Conservation (phyloP, 2,329 filamentous ascomycete species). For the Piedraia hortae region DNA sequence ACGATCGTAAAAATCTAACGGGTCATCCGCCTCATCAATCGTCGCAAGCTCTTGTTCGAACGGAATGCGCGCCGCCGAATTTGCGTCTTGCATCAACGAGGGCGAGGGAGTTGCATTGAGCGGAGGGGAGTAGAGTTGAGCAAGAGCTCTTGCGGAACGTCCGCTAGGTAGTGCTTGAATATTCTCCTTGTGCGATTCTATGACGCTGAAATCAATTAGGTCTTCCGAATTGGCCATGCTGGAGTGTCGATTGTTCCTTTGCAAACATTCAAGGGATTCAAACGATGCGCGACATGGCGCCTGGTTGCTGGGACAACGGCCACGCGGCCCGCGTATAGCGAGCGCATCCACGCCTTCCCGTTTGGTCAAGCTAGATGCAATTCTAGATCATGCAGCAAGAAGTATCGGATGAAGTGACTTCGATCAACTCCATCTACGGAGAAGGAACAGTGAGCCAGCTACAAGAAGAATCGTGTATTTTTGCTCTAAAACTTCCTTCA, state of each 20-base stretch:
- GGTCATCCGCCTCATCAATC: conserved; percentile 73
- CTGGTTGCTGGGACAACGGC: no score
- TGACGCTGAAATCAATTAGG: conserved; percentile 50
- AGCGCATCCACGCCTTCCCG: no score
- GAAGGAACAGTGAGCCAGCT: conserved; percentile 26
- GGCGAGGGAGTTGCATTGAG: conserved; percentile 19
- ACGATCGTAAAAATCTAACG: conserved; percentile 80
- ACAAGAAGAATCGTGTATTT: conserved; percentile 12
- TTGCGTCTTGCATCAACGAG: conserved; percentile 44
- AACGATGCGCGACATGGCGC: no score
- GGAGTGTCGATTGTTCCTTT: no score
- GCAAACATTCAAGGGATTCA: no score
- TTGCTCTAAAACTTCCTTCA: conserved; percentile 40
- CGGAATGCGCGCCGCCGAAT: conserved; percentile 53
- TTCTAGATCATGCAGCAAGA: conserved; percentile 14
- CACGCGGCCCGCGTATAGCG: no score
- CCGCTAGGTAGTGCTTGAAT: conserved; percentile 78
- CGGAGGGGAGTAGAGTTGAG: conserved; percentile 42
- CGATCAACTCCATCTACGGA: conserved; percentile 65
- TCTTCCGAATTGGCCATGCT: conserved; percentile 16
- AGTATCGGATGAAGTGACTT: conserved; percentile 46
- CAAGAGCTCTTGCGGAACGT: conserved; percentile 69
- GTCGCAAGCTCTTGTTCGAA: conserved; percentile 61
- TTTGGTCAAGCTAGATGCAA: no score
- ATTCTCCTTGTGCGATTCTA: conserved; percentile 93